Conservation (phyloP, 495 filamentous ascomycete genomes). For the Lasiosphaeris hirsuta region DNA sequence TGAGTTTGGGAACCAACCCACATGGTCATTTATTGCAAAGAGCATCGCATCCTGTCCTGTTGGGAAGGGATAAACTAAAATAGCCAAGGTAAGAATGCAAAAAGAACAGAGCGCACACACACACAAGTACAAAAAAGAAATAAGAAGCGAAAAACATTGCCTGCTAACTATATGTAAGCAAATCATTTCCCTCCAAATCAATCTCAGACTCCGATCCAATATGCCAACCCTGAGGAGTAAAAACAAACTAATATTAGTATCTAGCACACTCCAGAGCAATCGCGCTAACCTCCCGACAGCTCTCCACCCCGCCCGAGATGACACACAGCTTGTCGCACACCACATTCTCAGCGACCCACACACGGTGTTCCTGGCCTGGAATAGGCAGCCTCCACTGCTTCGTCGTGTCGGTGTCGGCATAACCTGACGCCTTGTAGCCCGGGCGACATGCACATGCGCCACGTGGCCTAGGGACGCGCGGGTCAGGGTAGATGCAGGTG, state of each 20-base stretch:
- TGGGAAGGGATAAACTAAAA: too few relatives aligned
- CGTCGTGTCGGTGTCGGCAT: background rate
- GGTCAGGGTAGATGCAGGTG: background rate
- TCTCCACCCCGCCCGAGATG: background rate
- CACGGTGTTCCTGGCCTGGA: background rate
- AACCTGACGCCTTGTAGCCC: background rate
- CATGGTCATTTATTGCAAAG: too few relatives aligned
- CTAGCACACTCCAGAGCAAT: background rate
- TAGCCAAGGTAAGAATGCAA: too few relatives aligned
- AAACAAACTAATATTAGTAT: background rate
- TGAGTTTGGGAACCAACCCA: too few relatives aligned
- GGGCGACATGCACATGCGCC: background rate
- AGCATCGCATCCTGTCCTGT: too few relatives aligned
- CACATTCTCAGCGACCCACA: background rate
- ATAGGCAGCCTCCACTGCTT: background rate
- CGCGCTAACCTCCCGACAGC: background rate
- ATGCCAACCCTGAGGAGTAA: too few relatives aligned
- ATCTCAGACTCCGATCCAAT: too few relatives aligned
- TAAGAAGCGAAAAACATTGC: too few relatives aligned
- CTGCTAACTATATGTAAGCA: too few relatives aligned
- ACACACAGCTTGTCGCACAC: background rate
- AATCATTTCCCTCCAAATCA: too few relatives aligned
- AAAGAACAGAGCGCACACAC: too few relatives aligned
- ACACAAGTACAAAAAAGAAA: too few relatives aligned
- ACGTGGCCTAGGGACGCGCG: background rate